A percentile compares a stretch with the other conserved stretches of the same genome.
Evolutionary conservation across 805 yeast species (phyloP).

Genomic region (Hanseniaspora thailandica): DNA sequence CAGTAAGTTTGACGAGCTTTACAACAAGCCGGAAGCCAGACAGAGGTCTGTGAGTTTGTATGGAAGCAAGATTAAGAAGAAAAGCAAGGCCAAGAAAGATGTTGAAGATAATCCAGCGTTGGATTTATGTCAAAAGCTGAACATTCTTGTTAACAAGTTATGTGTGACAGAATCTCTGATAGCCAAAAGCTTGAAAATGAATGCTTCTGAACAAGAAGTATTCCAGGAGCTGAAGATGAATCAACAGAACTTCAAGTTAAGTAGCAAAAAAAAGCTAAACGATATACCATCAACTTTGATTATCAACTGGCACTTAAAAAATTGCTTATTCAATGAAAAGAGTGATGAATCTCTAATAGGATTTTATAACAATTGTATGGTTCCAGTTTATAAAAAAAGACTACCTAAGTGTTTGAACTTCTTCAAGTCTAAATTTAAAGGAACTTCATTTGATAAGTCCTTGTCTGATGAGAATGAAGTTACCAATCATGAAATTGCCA

Average conservation of each 20-base stretch:
- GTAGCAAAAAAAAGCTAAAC: constrained; percentile 6
- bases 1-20: constrained; percentile 25
- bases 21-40: constrained; percentile 22
- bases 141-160: constrained; percentile 40
- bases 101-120: constrained; percentile 13
- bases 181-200: not conserved
- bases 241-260: constrained; percentile 17
- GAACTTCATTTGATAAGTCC: constrained; percentile 31
- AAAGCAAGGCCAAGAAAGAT: constrained; percentile 22
- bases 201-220: not conserved
- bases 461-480: constrained; percentile 1
- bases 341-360: constrained; percentile 35
- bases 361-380: constrained; percentile 40
- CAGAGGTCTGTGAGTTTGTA: constrained; percentile 3
- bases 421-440: constrained; percentile 38
- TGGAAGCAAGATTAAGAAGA: constrained; percentile 19
- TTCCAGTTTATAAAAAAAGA: constrained; percentile 42
- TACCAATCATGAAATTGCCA: not conserved
- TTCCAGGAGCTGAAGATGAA: constrained; percentile 24
- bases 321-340: constrained; percentile 20
- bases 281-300: constrained; percentile 1
- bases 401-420: constrained; percentile 38
- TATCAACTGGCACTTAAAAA: constrained; percentile 17
- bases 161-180: constrained; percentile 41
- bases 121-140: constrained; percentile 29